Conservation (phyloP, 2,329 filamentous ascomycete genomes). For the Aquanectria penicillioides region DNA sequence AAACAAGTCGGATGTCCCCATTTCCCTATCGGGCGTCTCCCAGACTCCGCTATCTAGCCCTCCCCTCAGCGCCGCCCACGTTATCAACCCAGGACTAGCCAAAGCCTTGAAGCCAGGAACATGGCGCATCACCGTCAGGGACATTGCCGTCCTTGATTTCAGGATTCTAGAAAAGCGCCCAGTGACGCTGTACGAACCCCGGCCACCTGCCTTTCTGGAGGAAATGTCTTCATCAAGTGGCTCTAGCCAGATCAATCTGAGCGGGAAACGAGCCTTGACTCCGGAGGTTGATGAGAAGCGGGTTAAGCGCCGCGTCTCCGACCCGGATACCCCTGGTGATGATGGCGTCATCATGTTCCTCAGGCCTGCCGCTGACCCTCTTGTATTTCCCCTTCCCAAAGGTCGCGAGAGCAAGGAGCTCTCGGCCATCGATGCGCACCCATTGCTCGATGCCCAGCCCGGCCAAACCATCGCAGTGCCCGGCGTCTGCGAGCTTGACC, state of each 20-base stretch:
- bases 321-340: constrained; percentile 43
- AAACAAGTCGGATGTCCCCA: constrained; percentile 65
- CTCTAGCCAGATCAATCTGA: constrained; percentile 54
- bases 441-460: constrained; percentile 61
- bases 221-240: constrained; percentile 43
- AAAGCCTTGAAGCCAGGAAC: constrained; percentile 64
- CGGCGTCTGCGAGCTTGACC: constrained; percentile 60
- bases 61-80: constrained; percentile 53
- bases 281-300: constrained; percentile 56
- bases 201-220: constrained; percentile 40
- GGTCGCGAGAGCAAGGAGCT: constrained; percentile 59
- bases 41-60: constrained; percentile 50
- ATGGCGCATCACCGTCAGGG: constrained; percentile 64
- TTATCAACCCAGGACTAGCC: constrained; percentile 55
- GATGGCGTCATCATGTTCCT: constrained; percentile 67
- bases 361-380: constrained; percentile 58
- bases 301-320: constrained; percentile 55
- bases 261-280: constrained; percentile 61
- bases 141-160: constrained; percentile 65
- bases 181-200: constrained; percentile 51
- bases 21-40: constrained; percentile 59
- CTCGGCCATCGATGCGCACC: constrained; percentile 56
- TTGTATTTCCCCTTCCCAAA: constrained; percentile 63
- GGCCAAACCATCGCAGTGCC: constrained; percentile 61
- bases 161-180: constrained; percentile 66